A percentile compares a stretch with the other conserved stretches of the same genome.
phyloP scores from a whole-genome alignment of 2,329 filamentous ascomycete genomes.

The Epicoccum sorghinum region DNA sequence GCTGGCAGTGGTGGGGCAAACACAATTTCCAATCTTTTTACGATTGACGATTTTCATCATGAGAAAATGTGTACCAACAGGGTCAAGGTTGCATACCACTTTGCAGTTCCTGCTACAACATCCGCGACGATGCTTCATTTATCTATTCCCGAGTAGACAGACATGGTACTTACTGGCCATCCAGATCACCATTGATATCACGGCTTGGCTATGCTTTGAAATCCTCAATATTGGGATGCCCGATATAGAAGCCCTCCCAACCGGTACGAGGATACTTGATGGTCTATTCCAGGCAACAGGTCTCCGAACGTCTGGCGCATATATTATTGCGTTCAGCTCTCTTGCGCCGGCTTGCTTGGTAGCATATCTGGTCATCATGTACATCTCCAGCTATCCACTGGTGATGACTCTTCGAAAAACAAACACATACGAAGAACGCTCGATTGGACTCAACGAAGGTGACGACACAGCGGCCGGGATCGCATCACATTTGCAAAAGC shows the following conservation, averaged over 20 bases:
- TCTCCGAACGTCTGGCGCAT: constrained; percentile 70
- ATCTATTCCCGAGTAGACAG: constrained; percentile 66
- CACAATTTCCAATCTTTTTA: constrained; percentile 64
- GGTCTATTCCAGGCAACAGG: constrained; percentile 68
- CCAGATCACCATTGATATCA: constrained; percentile 64
- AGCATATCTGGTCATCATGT: constrained; percentile 69
- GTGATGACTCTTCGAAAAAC: constrained; percentile 70
- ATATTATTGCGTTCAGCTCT: constrained; percentile 65
- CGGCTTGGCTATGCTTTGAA: constrained; percentile 71
- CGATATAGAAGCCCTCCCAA: constrained; percentile 58
- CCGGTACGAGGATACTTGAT: constrained; percentile 63
- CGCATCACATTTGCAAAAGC: constrained; percentile 62
- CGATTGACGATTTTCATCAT: constrained; percentile 64
- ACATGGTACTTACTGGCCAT: constrained; percentile 72
- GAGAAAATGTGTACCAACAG: constrained; percentile 53
- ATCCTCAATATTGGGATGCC: constrained; percentile 68
- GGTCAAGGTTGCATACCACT: constrained; percentile 51
- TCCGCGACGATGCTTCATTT: constrained; percentile 67
- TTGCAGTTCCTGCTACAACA: constrained; percentile 66
- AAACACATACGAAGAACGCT: constrained; percentile 74
- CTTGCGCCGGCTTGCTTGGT: constrained; percentile 64
- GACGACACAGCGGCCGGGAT: constrained; percentile 24
- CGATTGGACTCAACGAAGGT: constrained; percentile 62
- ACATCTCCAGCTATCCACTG: constrained; percentile 68
- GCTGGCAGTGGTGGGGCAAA: constrained; percentile 60